These are phyloP conservation scores for Fraxinus sp. DNA, from an alignment of 305 asterid species.

Conservation along the genomic window DNA sequence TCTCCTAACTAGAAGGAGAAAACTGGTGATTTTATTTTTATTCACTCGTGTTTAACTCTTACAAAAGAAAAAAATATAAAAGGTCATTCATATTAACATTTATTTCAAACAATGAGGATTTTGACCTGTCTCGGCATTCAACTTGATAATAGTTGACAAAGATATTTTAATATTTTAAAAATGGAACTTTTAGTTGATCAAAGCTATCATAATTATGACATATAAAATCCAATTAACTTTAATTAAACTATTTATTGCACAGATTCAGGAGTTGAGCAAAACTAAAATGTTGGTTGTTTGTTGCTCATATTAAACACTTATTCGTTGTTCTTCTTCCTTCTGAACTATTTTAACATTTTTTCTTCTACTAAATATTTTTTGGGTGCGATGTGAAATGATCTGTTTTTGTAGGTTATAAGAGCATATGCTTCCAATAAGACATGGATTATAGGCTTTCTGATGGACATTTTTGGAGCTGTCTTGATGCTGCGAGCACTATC, in stretches of 20 bases:
- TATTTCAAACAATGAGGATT: not conserved
- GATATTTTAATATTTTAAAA: too few species aligned
- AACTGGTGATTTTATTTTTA: not conserved
- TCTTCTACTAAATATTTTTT: not conserved
- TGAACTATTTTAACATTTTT: not conserved
- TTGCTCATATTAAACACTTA: not conserved
- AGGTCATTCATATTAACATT: not conserved
- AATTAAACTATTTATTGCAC: not conserved
- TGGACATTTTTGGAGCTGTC: slow-evolving; percentile 93
- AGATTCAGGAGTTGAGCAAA: not conserved
- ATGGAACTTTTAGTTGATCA: not conserved
- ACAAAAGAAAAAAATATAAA: not conserved
- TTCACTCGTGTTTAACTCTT: not conserved
- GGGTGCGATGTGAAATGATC: not conserved
- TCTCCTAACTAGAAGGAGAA: not conserved
- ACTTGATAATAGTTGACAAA: not conserved
- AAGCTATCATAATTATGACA: not conserved
- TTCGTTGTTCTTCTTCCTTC: not conserved
- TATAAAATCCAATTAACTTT: not conserved
- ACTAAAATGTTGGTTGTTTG: not conserved
- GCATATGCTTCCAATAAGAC: slow-evolving; percentile 84
- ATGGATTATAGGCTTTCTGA: slow-evolving; percentile 81
- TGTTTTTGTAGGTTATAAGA: slow-evolving; percentile 69
- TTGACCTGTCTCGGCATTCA: not conserved
- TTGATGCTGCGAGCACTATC: slow-evolving; percentile 92